Conservation (phyloP, 306 rosid species). For the Crotalaria pallida region DNA sequence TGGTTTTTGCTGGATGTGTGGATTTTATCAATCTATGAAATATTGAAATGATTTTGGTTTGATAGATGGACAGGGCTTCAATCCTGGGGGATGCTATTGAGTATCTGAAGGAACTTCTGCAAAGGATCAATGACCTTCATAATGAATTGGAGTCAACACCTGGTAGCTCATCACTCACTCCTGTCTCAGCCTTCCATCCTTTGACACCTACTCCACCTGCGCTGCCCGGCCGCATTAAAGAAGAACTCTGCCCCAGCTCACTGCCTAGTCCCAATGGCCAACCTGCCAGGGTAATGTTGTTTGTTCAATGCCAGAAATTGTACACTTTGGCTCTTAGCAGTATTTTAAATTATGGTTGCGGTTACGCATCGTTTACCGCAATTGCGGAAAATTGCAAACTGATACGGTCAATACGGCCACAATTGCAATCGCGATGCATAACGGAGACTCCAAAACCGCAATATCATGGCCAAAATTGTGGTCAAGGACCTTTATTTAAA, state of each 20-base stretch:
- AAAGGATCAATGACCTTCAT: constrained; percentile 79
- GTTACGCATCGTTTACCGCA: no score
- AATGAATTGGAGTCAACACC: constrained; percentile 77
- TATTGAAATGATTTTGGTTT: background rate
- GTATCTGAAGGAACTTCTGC: constrained; percentile 86
- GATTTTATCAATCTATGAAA: background rate
- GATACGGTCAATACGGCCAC: no score
- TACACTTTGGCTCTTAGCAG: accelerated
- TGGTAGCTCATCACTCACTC: constrained; percentile 57
- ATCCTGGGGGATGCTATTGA: constrained; percentile 97
- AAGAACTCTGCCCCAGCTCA: constrained; percentile 77
- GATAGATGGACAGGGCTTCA: constrained; percentile 98
- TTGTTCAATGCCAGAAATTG: background rate
- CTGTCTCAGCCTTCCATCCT: constrained; percentile 67
- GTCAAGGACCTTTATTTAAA: no score
- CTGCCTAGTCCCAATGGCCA: constrained; percentile 74
- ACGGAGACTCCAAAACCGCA: no score
- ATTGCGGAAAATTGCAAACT: no score
- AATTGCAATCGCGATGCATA: no score
- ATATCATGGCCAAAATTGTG: no score
- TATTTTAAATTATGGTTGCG: no score
- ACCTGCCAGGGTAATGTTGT: constrained; percentile 68
- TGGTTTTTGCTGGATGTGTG: constrained; percentile 4
- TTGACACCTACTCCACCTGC: constrained; percentile 74
- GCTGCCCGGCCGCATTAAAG: constrained; percentile 66